phyloP scores from a whole-genome alignment of 768 basidiomycete species.

The Trametes villosa region DNA sequence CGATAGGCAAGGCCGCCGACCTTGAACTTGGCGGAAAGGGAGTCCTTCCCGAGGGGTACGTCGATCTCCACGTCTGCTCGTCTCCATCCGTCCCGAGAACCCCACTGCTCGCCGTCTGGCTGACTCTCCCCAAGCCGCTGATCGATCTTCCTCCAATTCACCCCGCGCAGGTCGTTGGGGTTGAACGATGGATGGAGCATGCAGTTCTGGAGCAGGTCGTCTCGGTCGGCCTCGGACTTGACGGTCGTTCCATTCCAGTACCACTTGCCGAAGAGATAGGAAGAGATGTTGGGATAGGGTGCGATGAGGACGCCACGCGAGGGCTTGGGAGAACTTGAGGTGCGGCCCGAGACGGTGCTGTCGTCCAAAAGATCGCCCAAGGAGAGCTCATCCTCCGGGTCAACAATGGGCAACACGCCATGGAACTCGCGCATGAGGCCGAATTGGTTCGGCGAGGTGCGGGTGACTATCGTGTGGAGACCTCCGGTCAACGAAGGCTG shows the following conservation, averaged over 20 bases:
- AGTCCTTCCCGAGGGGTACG: background rate
- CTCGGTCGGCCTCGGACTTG: background rate
- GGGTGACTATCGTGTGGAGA: no score
- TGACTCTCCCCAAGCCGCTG: background rate
- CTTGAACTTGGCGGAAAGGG: background rate
- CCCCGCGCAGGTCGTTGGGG: background rate
- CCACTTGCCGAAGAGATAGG: background rate
- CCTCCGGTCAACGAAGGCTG: no score
- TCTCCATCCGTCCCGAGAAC: background rate
- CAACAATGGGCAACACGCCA: background rate
- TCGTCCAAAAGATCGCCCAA: background rate
- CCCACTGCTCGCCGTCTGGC: background rate
- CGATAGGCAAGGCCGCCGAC: background rate
- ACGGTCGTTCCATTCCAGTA: background rate
- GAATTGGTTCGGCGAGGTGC: background rate
- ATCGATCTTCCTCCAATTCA: background rate
- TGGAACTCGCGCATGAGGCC: background rate
- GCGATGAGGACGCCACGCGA: background rate
- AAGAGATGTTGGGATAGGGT: constrained; percentile 3
- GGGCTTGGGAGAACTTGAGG: background rate
- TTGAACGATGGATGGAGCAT: background rate
- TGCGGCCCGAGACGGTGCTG: no score
- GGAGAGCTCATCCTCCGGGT: background rate
- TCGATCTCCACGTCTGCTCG: background rate
- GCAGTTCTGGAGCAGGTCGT: background rate